Evolutionary conservation across 108 stramenopile genomes (phyloP), one percentile per base, ranked within the genome.

Genomic region (Discostella stelligeroides): DNA sequence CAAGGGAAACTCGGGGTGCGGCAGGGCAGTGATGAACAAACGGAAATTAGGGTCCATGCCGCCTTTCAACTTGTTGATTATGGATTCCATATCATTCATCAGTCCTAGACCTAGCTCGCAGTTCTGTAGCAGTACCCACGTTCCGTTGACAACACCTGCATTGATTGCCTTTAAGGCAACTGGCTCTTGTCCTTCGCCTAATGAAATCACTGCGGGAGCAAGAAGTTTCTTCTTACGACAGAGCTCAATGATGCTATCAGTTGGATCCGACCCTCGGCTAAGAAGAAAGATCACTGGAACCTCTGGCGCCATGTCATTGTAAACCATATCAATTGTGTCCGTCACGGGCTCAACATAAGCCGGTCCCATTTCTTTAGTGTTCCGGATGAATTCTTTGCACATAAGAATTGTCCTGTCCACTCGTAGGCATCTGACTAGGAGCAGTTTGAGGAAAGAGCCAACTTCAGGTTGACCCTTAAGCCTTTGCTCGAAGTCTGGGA

Each of bases 171-270:
- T 87, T 56, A 92, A 76, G 7, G 94, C 96, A 47, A 96, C 96
- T 4, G 89, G 94, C 75, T 96, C 96, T 72, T 96, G 96, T 13
- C 96, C 96, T 75, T 96, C 94, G 50, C 96, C 96, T 38, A 96
- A 56, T 9, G 92, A 93, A 56, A 94, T 94, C 28, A 95, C 90
- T 0, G 91, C 87, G 25, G 90, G 91, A 18, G 91, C 66, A 7
- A 90, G 82, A 7, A 91, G 81, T 80, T 96, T 96, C 85, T 88
- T 91, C 68, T 90, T 90, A n/a, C 92, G 67, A 48, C 90, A 89
- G 30, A 96, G 70, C 21, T 75, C 80, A 67, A 95, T 90, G 53
- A 96, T 95, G 18, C 86, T 70, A 60, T 96, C 96, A n/a, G 96
- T 96, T 39, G 96, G 96, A 80, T 96, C 96, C 43, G 94, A 88